Evolutionary conservation across 73 alveolate genomes (phyloP), one percentile per base, ranked within the genome.

Genomic region (Paramecium octaurelia): DNA sequence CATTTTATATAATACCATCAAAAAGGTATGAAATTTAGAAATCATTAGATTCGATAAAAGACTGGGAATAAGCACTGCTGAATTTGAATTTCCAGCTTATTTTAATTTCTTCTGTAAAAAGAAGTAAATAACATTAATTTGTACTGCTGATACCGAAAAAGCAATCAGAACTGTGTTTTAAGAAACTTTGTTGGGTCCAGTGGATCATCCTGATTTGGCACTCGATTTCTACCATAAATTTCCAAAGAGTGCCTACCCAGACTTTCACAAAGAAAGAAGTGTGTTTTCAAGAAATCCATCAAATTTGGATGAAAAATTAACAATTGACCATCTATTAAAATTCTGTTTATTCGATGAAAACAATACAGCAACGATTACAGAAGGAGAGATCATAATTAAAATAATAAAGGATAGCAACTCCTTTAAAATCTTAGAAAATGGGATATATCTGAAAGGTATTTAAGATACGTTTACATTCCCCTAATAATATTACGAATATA

Each of bases 31-130:
- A 9, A 24, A 24, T 12, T 20, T 44, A 9, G 3, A 9, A 8
- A 24, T 21, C 0, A 11, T 34, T 64, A 89, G 94, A 46, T 89
- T 89, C 48, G 94, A 89, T 68, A 89, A 89, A 68, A 34, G 84
- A 89, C 46, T 83, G 1, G 88, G 88, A 10, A 70, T 89, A n/a
- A 89, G 88, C 27, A 83, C 88, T 24, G 94, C 94, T 23, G 94
- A 89, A 46, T 89, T 89, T 89, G 94, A 89, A 43, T 89, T 89
- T 29, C 94, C 94, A 9, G 94, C 94, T 36, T 89, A 89, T 60
- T 89, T 70, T 58, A 89, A 89, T 35, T 89, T 44, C 43, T 89
- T 89, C 48, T 48, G 86, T 29, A 58, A 71, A 58, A 89, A 89
- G 46, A 89, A 71, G 24, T 50, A 89, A 50, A 89, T 89, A 42